A percentile compares a stretch with the other conserved stretches of the same genome.
Evolutionary conservation across 257 asterid species (phyloP).

Genomic region (Plectranthus barbatus): DNA sequence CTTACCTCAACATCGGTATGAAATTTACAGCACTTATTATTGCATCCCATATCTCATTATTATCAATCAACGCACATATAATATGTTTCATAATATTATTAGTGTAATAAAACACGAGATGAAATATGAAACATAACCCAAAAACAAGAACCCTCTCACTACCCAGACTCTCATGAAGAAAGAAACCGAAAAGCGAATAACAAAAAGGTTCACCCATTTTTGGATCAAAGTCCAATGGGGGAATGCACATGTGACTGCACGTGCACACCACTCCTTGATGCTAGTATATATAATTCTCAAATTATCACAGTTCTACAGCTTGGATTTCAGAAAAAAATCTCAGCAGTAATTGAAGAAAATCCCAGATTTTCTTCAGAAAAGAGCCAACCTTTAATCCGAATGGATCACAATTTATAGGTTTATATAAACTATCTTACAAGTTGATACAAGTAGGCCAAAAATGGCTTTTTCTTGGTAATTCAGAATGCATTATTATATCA

Average conservation of each 20-base stretch:
- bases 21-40: not conserved
- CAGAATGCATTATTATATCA: not conserved
- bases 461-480: not conserved
- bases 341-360: not conserved
- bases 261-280: constrained; percentile 16
- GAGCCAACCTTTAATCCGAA: too few species aligned
- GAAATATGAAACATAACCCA: too few species aligned
- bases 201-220: constrained; percentile 4
- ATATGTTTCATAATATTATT: too few species aligned
- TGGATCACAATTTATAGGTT: not conserved
- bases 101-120: too few species aligned
- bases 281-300: not conserved
- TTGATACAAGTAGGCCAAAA: not conserved
- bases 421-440: not conserved
- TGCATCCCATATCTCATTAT: too few species aligned
- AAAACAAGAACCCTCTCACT: too few species aligned
- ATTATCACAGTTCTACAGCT: not conserved
- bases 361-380: not conserved
- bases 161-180: too few species aligned
- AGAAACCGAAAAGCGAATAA: not conserved
- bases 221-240: constrained; percentile 7
- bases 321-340: not conserved
- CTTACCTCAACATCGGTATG: too few species aligned
- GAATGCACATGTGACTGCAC: constrained; percentile 35
- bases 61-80: too few species aligned